Evolutionary conservation across 2,329 filamentous ascomycete genomes (phyloP).

Genomic region (Aschersonia sp.): DNA sequence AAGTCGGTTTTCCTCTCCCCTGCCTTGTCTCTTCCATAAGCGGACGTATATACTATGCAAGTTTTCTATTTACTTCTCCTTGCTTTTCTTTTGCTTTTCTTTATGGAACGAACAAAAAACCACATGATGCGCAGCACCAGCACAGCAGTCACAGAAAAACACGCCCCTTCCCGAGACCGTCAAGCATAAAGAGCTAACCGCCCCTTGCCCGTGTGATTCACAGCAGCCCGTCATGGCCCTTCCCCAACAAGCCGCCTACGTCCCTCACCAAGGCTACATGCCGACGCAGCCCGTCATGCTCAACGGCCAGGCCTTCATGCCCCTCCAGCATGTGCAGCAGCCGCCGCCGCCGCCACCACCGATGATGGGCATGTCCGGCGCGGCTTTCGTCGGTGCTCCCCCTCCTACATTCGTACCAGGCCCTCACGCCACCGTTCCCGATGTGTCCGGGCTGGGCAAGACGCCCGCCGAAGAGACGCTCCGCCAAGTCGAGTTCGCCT

Average conservation of each 20-base stretch:
- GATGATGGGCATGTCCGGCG: constrained; percentile 6
- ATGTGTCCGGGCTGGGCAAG: constrained; percentile 37
- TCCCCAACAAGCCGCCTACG: constrained; percentile 14
- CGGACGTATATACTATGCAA: neutral
- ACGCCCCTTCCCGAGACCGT: neutral
- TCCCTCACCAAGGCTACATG: constrained; percentile 14
- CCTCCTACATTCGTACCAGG: too few relatives aligned
- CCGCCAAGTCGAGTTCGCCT: constrained; percentile 33
- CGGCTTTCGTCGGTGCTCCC: too few relatives aligned
- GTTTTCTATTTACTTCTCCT: constrained; percentile 7
- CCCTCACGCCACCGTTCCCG: constrained; percentile 16
- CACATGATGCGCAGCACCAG: neutral
- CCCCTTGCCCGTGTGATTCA: neutral
- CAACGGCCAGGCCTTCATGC: constrained; percentile 12
- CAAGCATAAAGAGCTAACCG: too few relatives aligned
- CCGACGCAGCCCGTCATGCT: constrained; percentile 19
- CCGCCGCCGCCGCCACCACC: constrained; percentile 14
- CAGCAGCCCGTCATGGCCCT: constrained; percentile 17
- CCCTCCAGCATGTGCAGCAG: constrained; percentile 10
- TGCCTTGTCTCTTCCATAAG: constrained; percentile 1
- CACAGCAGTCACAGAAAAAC: too few relatives aligned
- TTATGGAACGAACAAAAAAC: neutral
- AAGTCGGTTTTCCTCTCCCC: constrained; percentile 15
- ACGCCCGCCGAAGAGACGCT: constrained; percentile 32
- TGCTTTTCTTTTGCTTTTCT: constrained; percentile 22